These are phyloP conservation scores for Fusarium torulosum DNA, from an alignment of 2,329 filamentous ascomycete genomes.

Conservation along the genomic window DNA sequence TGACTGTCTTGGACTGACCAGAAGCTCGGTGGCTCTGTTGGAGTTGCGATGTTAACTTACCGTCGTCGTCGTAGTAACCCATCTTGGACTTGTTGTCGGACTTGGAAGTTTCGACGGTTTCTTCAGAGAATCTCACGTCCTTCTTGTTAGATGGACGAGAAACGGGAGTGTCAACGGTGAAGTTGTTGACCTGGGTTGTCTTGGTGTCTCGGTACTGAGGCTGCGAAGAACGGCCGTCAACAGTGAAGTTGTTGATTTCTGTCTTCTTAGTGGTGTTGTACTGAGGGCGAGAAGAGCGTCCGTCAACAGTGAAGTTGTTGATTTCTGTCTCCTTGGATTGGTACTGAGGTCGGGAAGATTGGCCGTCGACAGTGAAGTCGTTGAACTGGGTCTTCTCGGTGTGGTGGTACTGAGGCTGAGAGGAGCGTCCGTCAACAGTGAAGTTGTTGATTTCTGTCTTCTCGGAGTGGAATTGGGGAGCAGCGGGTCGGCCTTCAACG, in stretches of 20 bases:
- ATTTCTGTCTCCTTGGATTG: slow-evolving; percentile 40
- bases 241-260: slow-evolving; percentile 49
- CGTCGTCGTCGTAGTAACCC: slow-evolving; percentile 75
- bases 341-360: slow-evolving; percentile 33
- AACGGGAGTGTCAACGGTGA: slow-evolving; percentile 53
- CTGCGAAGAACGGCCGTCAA: slow-evolving; percentile 43
- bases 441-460: slow-evolving; percentile 49
- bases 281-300: slow-evolving; percentile 31
- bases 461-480: slow-evolving; percentile 40
- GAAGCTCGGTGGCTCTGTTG: not conserved
- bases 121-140: slow-evolving; percentile 72
- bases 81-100: slow-evolving; percentile 65
- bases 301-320: slow-evolving; percentile 50
- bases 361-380: slow-evolving; percentile 37
- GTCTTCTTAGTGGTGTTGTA: slow-evolving; percentile 44
- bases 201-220: slow-evolving; percentile 41
- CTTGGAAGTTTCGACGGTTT: slow-evolving; percentile 71
- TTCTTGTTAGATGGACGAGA: slow-evolving; percentile 64
- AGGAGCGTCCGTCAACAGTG: slow-evolving; percentile 47
- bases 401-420: slow-evolving; percentile 31
- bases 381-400: slow-evolving; percentile 38
- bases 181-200: slow-evolving; percentile 43
- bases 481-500: slow-evolving; percentile 40
- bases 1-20: slow-evolving; percentile 6
- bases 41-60: slow-evolving; percentile 55